These are phyloP conservation scores for Lentinula guzmanii DNA, from an alignment of 768 basidiomycete genomes.

Conservation along the genomic window DNA sequence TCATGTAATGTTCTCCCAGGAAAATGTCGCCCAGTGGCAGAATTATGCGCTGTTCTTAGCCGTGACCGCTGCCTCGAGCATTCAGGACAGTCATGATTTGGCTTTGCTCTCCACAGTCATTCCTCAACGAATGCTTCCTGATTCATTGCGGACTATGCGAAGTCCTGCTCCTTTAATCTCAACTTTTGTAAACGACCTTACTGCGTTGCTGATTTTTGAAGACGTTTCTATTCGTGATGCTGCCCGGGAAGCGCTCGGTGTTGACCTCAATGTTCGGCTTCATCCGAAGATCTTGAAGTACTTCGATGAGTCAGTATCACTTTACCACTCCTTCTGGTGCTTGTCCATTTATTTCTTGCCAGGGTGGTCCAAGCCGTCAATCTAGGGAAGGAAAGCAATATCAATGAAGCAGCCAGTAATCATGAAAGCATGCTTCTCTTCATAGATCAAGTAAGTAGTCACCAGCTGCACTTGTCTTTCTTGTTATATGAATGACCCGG, in stretches of 20 bases:
- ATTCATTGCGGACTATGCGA: slow-evolving; percentile 59
- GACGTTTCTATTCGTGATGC: slow-evolving; percentile 67
- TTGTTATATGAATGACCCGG: neutral
- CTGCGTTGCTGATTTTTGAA: slow-evolving; percentile 61
- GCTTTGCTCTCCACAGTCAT: slow-evolving; percentile 48
- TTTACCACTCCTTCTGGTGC: neutral
- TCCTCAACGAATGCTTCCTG: slow-evolving; percentile 56
- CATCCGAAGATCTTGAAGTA: slow-evolving; percentile 64
- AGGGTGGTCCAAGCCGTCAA: slow-evolving; percentile 7
- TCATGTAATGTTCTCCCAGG: slow-evolving; percentile 31
- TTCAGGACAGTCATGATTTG: slow-evolving; percentile 45
- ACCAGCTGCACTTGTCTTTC: neutral
- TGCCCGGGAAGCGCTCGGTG: slow-evolving; percentile 74
- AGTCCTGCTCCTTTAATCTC: slow-evolving; percentile 50
- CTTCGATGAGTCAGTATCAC: slow-evolving; percentile 60
- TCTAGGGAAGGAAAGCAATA: neutral
- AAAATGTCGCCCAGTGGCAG: slow-evolving; percentile 77
- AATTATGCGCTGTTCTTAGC: slow-evolving; percentile 77
- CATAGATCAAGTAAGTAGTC: slow-evolving; percentile 59
- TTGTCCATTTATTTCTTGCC: neutral
- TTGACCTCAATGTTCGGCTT: slow-evolving; percentile 67
- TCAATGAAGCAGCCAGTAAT: slow-evolving; percentile 2
- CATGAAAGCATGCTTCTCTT: slow-evolving; percentile 40
- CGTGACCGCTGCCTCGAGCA: slow-evolving; percentile 63
- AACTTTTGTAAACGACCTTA: slow-evolving; percentile 62